Evolutionary conservation across 1,139 yeast species (phyloP), one percentile per base, ranked within the genome.

Genomic region (Candida tetrigidarum): DNA sequence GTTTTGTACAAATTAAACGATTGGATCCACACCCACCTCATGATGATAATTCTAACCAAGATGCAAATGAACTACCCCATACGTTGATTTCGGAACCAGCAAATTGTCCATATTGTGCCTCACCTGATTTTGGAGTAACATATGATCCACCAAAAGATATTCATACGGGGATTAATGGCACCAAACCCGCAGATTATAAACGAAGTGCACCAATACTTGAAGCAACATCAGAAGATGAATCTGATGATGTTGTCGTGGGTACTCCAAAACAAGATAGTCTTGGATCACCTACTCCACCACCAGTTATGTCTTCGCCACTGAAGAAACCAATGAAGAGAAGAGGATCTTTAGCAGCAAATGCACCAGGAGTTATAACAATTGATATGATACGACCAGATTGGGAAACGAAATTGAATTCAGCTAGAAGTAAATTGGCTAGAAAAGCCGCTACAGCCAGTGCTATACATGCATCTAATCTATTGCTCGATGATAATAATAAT

Each of bases 21-120:
- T 74, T 86, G 22, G 96, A 90, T n/a, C 98, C 99, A 0, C 98
- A 92, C 64, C 89, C 92, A 28, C 96, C 97, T 0, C 96, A 89
- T 60, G 95, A 86, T 50, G 82, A 66, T 43, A 56, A 56, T 12
- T 61, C 60, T 5, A 58, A 56, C 39, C 63, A 62, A 18, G 64
- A 66, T 28, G 59, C 55, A 25, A 44, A 42, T 10, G 62, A 61
- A 33, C 57, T 67, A 47, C 87, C 90, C 14, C 83, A 84, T 45
- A 74, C 83, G 30, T 71, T 91, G 48, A 85, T 88, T 3, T 84
- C 96, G 9, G 97, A 91, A 58, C 86, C 95, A 0, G 93, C 97
- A 2, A 80, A 81, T 55, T 93, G 99, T 62, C 98, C 99, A 0
- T 93, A 86, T 62, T 93, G 99, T 71, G 96, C 96, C 4, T 83